A percentile compares a stretch with the other conserved stretches of the same genome.
Conservation (phyloP, 202 grass and related monocot species). For the Schoenoplectus tabernaemontani region DNA sequence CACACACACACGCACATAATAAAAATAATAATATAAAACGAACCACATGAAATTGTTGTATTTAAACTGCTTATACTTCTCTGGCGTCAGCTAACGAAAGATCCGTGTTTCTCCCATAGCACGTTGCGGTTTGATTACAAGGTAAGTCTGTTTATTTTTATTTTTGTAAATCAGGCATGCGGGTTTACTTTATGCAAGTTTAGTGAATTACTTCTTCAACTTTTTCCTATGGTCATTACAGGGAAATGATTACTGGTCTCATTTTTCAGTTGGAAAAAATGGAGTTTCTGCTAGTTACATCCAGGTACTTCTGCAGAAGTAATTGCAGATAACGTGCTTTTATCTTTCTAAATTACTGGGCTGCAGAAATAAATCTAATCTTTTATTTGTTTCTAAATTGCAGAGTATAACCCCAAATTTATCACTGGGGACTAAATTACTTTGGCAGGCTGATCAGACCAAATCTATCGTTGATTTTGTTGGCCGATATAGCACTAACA, state of each 20-base stretch:
- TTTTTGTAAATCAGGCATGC: not conserved
- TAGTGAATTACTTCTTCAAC: not conserved
- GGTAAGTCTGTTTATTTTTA: slow-evolving; percentile 28
- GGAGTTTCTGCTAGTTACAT: slow-evolving; percentile 5
- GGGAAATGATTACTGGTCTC: slow-evolving; percentile 3
- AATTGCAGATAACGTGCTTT: not conserved
- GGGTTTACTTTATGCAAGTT: not conserved
- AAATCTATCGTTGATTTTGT: slow-evolving; percentile 61
- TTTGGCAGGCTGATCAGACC: slow-evolving; percentile 60
- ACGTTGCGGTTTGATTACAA: slow-evolving; percentile 69
- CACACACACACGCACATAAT: no score
- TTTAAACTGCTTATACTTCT: not conserved
- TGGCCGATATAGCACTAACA: slow-evolving; percentile 69
- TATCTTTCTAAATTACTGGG: not conserved
- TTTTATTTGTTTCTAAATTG: slow-evolving; percentile 14
- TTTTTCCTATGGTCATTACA: not conserved
- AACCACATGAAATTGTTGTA: slow-evolving; percentile 3
- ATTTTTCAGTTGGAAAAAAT: not conserved
- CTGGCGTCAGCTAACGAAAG: slow-evolving; percentile 60
- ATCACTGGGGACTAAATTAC: slow-evolving; percentile 63
- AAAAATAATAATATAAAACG: not conserved
- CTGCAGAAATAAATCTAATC: not conserved
- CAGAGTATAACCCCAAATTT: slow-evolving; percentile 79
- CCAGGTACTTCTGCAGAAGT: not conserved
- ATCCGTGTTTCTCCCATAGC: slow-evolving; percentile 55